phyloP scores from a whole-genome alignment of 2,329 filamentous ascomycete genomes.

The Madurella fahalii region DNA sequence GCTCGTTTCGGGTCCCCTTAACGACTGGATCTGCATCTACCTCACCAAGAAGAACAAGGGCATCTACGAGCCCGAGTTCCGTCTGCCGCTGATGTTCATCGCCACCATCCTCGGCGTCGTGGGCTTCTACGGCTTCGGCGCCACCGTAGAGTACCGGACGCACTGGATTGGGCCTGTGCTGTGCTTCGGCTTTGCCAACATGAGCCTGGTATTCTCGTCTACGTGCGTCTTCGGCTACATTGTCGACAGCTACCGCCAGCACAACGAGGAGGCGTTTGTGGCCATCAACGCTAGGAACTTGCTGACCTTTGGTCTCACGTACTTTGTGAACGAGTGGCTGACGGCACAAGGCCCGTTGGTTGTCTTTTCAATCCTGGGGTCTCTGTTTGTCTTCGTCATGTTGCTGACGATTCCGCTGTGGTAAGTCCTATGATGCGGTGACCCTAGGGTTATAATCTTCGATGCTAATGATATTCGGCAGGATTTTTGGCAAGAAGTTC shows the following conservation, averaged over 20 bases:
- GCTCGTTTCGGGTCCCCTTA: slow-evolving; percentile 42
- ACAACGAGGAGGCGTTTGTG: slow-evolving; percentile 48
- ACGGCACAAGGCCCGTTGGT: slow-evolving; percentile 33
- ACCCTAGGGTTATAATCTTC: not conserved
- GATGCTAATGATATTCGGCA: slow-evolving; percentile 7
- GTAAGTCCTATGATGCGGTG: slow-evolving; percentile 16
- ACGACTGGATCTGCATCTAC: slow-evolving; percentile 42
- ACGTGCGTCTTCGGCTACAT: slow-evolving; percentile 49
- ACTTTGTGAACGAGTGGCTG: slow-evolving; percentile 40
- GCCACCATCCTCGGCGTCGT: slow-evolving; percentile 39
- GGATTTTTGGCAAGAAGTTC: slow-evolving; percentile 45
- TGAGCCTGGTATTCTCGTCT: slow-evolving; percentile 43
- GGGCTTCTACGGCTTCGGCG: slow-evolving; percentile 47
- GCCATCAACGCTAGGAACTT: slow-evolving; percentile 48
- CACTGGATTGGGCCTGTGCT: slow-evolving; percentile 47
- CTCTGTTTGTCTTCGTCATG: slow-evolving; percentile 41
- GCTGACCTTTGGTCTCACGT: slow-evolving; percentile 44
- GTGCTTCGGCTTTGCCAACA: slow-evolving; percentile 46
- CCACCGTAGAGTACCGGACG: slow-evolving; percentile 41
- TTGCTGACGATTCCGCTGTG: slow-evolving; percentile 46
- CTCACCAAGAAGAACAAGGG: slow-evolving; percentile 46
- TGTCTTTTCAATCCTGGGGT: slow-evolving; percentile 38
- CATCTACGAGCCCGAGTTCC: slow-evolving; percentile 53
- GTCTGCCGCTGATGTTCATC: slow-evolving; percentile 40
- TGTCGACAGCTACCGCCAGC: slow-evolving; percentile 43